Percentiles rank a stretch among this genome's conserved stretches.
These are phyloP conservation scores for Euphorbia schlechtendalii DNA, from an alignment of 441 rosid species.

Conservation along the genomic window DNA sequence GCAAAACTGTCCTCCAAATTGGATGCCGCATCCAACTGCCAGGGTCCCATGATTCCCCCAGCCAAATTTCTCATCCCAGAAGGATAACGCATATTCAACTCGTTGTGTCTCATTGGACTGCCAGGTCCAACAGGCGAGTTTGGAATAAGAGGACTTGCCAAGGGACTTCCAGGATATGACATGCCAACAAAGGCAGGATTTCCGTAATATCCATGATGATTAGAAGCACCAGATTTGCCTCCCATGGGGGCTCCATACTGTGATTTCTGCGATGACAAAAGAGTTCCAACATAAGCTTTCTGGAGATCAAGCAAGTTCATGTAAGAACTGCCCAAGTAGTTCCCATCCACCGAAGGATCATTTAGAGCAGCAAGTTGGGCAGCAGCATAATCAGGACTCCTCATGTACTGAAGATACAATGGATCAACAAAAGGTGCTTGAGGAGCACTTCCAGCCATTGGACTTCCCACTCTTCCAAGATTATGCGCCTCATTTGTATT, in stretches of 20 bases:
- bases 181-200: slow-evolving; percentile 45
- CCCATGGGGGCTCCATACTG: slow-evolving; percentile 39
- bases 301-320: slow-evolving; percentile 43
- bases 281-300: slow-evolving; percentile 44
- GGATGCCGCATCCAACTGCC: slow-evolving; percentile 42
- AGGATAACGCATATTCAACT: slow-evolving; percentile 37
- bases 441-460: slow-evolving; percentile 26
- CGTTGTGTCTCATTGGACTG: slow-evolving; percentile 43
- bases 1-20: slow-evolving; percentile 44
- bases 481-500: slow-evolving; percentile 37
- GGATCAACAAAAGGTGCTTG: slow-evolving; percentile 43
- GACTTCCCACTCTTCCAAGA: slow-evolving; percentile 37
- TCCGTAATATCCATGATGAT: slow-evolving; percentile 41
- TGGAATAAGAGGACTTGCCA: slow-evolving; percentile 38
- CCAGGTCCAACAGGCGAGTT: slow-evolving; percentile 47
- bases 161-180: slow-evolving; percentile 48
- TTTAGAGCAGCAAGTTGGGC: slow-evolving; percentile 40
- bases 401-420: slow-evolving; percentile 38
- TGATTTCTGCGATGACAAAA: slow-evolving; percentile 43
- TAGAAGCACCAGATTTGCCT: slow-evolving; percentile 38
- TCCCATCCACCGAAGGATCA: slow-evolving; percentile 39
- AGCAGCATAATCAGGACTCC: slow-evolving; percentile 41
- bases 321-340: slow-evolving; percentile 38
- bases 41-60: slow-evolving; percentile 47
- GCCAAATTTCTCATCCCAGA: slow-evolving; percentile 43